Evolutionary conservation across 148 eudicot genomes (phyloP).

Genomic region (Chenopodium suecicum): DNA sequence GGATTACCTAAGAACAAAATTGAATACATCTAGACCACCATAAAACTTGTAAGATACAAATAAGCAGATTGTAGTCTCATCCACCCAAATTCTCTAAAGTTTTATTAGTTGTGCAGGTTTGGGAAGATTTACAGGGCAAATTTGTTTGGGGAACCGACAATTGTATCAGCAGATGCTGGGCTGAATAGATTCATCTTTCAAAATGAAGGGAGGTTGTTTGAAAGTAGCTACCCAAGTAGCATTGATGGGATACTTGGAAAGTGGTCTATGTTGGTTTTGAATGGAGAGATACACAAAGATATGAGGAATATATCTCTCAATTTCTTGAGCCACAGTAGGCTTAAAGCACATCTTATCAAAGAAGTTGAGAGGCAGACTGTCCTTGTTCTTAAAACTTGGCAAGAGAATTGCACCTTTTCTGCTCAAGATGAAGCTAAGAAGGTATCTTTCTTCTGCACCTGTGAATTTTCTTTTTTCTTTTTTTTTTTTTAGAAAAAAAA

Average conservation of each 20-base stretch:
- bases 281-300: conserved; percentile 93
- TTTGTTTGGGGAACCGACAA: conserved; percentile 89
- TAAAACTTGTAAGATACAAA: background rate
- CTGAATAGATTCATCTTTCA: conserved; percentile 73
- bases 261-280: conserved; percentile 95
- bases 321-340: conserved; percentile 81
- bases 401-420: conserved; percentile 58
- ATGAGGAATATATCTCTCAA: conserved; percentile 92
- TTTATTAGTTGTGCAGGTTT: conserved; percentile 45
- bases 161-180: conserved; percentile 90
- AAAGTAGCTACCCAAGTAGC: conserved; percentile 91
- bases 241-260: conserved; percentile 97
- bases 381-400: conserved; percentile 72
- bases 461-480: background rate
- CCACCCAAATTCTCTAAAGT: background rate
- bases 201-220: conserved; percentile 88
- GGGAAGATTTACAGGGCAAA: conserved; percentile 94
- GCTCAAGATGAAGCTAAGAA: conserved; percentile 97
- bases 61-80: background rate
- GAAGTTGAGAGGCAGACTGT: conserved; percentile 78
- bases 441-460: conserved; percentile 37
- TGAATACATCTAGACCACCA: background rate
- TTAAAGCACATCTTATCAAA: conserved; percentile 65
- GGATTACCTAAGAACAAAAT: background rate
- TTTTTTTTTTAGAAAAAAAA: no score